Evolutionary conservation across 352 stramenopile species (phyloP), one percentile per base, ranked within the genome.

Genomic region (Blastocystis sp.): DNA sequence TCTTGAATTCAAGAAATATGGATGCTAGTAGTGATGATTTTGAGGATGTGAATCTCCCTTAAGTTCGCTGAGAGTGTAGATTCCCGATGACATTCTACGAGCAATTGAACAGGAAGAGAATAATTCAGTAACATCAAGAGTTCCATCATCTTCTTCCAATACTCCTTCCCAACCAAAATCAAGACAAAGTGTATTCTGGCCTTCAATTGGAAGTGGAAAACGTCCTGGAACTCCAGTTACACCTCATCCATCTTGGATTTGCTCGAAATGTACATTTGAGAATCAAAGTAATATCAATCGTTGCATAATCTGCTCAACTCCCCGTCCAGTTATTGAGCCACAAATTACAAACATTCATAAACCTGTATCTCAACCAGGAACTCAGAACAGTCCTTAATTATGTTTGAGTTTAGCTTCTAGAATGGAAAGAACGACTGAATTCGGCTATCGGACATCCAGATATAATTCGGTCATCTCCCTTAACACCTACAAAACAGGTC

Each of bases 271-370:
- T 40, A 24, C 15, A 6, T 60, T 35, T 24, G 37, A 35, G 48
- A 81, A 81, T 64, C 42, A 22, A 35, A 33, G 5, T 4, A 59
- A 44, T 62, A 24, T 51, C 6, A 15, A 30, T 17, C 70, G 48
- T 30, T 81, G 70, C 62, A 56, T 59, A 60, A 60, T 81, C 6
- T 81, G 70, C 53, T 81, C 70, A 22, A 59, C 48, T 62, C 19
- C 53, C 13, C 42, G 70, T 44, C 70, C 70, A 77, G 33, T 77
- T 56, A 22, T 56, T 44, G 17, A 30, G 17, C 40, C 60, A 5
- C 60, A n/a, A 35, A 48, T 44, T 70, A 6, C 24, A 24, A 22
- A n/a, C n/a, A n/a, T 15, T 22, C 17, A 15, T 5, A 35, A 70
- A 70, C 24, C 33, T 24, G 15, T 40, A 9, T 27, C 40, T 5